These are phyloP conservation scores for Cruciata laevipes DNA, from an alignment of 257 asterid species.

Conservation along the genomic window DNA sequence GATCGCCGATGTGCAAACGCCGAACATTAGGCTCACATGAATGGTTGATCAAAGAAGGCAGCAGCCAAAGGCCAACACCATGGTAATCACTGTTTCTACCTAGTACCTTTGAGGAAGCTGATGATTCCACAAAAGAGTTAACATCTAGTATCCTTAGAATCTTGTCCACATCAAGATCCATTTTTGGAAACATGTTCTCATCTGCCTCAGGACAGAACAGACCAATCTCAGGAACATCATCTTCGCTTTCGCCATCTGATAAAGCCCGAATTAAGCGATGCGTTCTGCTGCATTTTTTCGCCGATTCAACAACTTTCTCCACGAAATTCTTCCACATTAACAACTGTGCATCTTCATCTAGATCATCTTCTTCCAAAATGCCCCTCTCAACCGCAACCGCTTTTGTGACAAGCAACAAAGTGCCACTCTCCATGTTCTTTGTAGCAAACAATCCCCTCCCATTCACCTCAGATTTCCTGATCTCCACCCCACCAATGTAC, in stretches of 20 bases:
- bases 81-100: constrained; percentile 57
- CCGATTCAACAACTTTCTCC: constrained; percentile 42
- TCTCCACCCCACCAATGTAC: constrained; percentile 61
- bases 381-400: constrained; percentile 44
- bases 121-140: constrained; percentile 63
- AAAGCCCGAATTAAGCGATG: constrained; percentile 35
- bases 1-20: constrained; percentile 73
- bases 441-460: constrained; percentile 62
- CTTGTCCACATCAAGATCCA: constrained; percentile 35
- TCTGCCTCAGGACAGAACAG: constrained; percentile 42
- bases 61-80: constrained; percentile 70
- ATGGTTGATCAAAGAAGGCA: constrained; percentile 70
- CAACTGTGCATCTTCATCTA: constrained; percentile 45
- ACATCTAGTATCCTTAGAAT: constrained; percentile 54
- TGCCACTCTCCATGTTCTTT: constrained; percentile 37
- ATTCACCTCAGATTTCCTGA: constrained; percentile 56
- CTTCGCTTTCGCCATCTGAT: constrained; percentile 55
- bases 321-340: constrained; percentile 77
- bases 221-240: constrained; percentile 31
- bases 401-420: constrained; percentile 46
- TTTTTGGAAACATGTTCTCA: constrained; percentile 10
- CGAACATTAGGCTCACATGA: constrained; percentile 83
- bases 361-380: constrained; percentile 44
- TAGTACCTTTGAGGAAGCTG: constrained; percentile 48
- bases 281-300: constrained; percentile 29